Percentiles rank a stretch among this genome's conserved stretches.
phyloP scores from a whole-genome alignment of 1,284 basidiomycete genomes.

The Papiliotrema flavescens region DNA sequence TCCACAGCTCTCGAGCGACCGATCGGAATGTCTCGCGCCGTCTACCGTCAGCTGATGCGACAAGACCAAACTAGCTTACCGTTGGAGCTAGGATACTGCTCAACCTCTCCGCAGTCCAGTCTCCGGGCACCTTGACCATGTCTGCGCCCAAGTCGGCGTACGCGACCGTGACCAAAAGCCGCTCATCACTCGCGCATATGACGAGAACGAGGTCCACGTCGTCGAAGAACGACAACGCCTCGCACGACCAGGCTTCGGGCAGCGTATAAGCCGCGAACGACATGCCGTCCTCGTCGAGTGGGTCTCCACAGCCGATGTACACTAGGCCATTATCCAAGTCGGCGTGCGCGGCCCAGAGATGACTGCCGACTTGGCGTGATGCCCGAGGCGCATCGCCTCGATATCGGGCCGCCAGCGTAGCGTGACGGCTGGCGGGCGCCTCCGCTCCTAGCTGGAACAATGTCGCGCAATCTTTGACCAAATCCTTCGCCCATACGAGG shows the following conservation, averaged over 20 bases:
- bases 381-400: neutral
- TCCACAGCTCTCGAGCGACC: slow-evolving; percentile 1
- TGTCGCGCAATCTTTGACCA: slow-evolving; percentile 9
- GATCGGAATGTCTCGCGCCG: neutral
- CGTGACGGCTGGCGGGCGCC: neutral
- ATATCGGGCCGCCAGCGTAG: neutral
- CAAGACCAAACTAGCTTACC: neutral
- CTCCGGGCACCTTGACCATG: slow-evolving; percentile 1
- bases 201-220: slow-evolving; percentile 36
- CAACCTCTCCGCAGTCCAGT: neutral
- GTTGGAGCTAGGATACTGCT: too few species aligned
- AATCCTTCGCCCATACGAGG: slow-evolving; percentile 25
- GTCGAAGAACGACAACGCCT: slow-evolving; percentile 35
- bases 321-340: neutral
- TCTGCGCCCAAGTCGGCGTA: slow-evolving; percentile 11
- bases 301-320: neutral
- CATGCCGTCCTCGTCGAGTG: neutral
- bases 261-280: neutral
- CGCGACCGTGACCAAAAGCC: slow-evolving; percentile 21
- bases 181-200: slow-evolving; percentile 11
- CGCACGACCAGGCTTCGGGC: neutral
- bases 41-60: neutral
- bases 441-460: slow-evolving; percentile 8
- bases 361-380: neutral
- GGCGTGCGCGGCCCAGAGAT: neutral